Evolutionary conservation across 2,329 filamentous ascomycete genomes (phyloP), one percentile per base, ranked within the genome.

Genomic region (Grosmannia clavigera): DNA sequence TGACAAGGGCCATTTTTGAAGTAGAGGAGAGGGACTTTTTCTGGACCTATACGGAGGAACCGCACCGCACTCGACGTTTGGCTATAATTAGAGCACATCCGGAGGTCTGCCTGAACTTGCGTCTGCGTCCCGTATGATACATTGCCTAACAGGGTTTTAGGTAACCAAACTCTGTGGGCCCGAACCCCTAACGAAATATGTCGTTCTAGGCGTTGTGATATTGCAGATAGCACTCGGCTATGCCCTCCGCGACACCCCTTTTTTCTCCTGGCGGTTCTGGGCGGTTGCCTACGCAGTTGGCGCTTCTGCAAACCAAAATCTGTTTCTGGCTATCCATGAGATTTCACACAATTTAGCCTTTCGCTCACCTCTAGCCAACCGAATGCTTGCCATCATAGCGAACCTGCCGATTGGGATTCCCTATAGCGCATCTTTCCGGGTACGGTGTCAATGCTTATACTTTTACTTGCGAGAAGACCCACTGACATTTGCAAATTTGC

Each of bases 31-130:
- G 85, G 64, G 81, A 85, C 72, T 97, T 97, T 80, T 96, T 95
- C 77, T 97, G 95, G 94, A 96, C 94, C 50, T 97, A 99, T 71
- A 96, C 94, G 11, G 94, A 99, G 73, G 94, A 99, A 75, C 94
- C 94, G 63, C 94, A 99, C 74, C 84, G 91, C 66, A 94, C 92
- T 38, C 81, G 94, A 67, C 83, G 94, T 61, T 83, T 92, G 67
- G 90, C 91, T 63, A 99, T 99, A 68, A 97, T 99, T 75, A 97
- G 96, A 77, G 92, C 92, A 60, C 92, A 99, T 71, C 94, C 94
- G 55, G 92, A 99, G 81, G 91, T 92, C 76, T 25, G 71, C 64
- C 3, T n/a, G 12, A 9, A 46, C 3, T 38, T 27, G 22, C 50
- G 19, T 48, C 22, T 12, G 3, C 22, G 27, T 27, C 5, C 22